A percentile compares a stretch with the other conserved stretches of the same genome.
These are phyloP conservation scores for Colletotrichum sp. DNA, from an alignment of 2,329 filamentous ascomycete genomes.

Conservation along the genomic window DNA sequence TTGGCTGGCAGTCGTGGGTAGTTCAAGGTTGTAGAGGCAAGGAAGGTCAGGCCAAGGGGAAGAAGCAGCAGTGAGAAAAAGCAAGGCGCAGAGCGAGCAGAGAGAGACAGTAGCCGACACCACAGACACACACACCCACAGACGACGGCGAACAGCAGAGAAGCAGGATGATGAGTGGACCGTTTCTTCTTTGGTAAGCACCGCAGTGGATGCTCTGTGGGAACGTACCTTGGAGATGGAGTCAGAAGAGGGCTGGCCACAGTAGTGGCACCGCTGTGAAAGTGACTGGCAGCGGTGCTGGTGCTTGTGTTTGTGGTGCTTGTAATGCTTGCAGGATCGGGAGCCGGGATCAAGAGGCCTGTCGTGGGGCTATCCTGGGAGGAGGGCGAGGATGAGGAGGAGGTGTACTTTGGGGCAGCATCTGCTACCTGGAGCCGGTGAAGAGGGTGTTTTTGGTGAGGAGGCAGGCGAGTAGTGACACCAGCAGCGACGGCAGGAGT, in stretches of 20 bases:
- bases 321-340: conserved; percentile 25
- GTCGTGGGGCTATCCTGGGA: conserved; percentile 53
- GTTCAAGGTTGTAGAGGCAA: conserved; percentile 6
- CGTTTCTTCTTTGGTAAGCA: conserved; percentile 20
- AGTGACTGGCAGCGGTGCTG: conserved; percentile 18
- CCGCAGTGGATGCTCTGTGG: conserved; percentile 2
- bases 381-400: conserved; percentile 27
- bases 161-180: conserved; percentile 18
- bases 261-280: conserved; percentile 1
- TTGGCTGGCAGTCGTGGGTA: conserved; percentile 1
- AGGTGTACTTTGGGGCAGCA: not conserved
- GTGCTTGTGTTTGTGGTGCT: conserved; percentile 26
- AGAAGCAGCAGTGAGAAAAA: not conserved
- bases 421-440: conserved; percentile 15
- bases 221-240: conserved; percentile 22
- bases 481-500: not conserved
- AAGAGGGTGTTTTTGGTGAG: conserved; percentile 21
- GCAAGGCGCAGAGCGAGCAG: not conserved
- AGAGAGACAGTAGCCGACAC: not conserved
- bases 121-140: not conserved
- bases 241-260: conserved; percentile 16
- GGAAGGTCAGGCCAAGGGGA: conserved; percentile 1
- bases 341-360: conserved; percentile 34
- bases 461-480: conserved; percentile 13
- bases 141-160: not conserved